Conservation (phyloP, 257 asterid species). For the Cinchona pubescens region DNA sequence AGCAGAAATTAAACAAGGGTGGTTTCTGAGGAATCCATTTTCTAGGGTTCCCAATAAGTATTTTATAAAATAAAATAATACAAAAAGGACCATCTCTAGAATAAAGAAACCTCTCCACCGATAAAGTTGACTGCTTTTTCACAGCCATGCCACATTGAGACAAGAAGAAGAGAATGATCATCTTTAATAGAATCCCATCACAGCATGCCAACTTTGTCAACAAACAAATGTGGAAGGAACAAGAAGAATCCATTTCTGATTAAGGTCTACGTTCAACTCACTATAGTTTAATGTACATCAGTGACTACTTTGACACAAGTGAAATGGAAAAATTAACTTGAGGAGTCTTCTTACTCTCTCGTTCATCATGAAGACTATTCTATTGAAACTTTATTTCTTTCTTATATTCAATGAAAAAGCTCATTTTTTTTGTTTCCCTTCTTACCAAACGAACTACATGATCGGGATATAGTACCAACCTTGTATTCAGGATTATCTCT, state of each 20-base stretch:
- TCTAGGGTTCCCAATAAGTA: neutral
- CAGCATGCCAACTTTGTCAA: neutral
- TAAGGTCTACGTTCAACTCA: neutral
- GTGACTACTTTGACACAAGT: neutral
- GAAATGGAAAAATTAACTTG: neutral
- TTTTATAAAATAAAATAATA: neutral
- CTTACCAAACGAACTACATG: neutral
- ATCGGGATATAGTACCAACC: slow-evolving; percentile 38
- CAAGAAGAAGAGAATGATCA: neutral
- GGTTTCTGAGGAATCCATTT: neutral
- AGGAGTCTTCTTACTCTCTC: neutral
- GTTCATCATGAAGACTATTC: neutral
- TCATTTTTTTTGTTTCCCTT: neutral
- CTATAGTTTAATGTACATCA: neutral
- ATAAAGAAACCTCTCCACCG: neutral
- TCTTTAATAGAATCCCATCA: slow-evolving; percentile 3
- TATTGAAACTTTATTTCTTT: neutral
- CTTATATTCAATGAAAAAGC: neutral
- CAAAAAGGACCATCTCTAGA: neutral
- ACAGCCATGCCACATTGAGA: neutral
- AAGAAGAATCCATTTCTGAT: neutral
- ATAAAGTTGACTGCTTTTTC: neutral
- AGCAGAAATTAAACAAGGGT: neutral
- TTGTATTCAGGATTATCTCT: slow-evolving; percentile 97
- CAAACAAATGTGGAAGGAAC: neutral